These are phyloP conservation scores for Acanthamoeba rhysodes DNA, from an alignment of 208 protist genomes.

Conservation along the genomic window DNA sequence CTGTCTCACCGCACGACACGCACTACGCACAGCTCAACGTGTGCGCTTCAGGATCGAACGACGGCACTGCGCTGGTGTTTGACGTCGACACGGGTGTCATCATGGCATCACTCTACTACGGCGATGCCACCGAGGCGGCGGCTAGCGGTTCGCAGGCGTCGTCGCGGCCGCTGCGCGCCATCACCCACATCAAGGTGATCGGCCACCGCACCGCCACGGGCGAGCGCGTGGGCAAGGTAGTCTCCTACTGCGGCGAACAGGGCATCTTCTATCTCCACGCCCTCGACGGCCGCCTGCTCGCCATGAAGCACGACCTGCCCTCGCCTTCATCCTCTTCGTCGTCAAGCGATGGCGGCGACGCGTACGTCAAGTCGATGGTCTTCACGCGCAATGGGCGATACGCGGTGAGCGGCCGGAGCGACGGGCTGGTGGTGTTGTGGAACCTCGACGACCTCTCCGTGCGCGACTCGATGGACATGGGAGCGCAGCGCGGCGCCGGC, in stretches of 20 bases:
- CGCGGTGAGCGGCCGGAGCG: conserved; percentile 47
- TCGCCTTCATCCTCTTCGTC: background rate
- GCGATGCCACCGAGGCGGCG: background rate
- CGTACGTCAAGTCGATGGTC: conserved; percentile 39
- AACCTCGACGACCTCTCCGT: conserved; percentile 57
- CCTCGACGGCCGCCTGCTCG: conserved; percentile 44
- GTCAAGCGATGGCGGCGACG: background rate
- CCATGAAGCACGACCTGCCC: background rate
- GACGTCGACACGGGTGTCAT: conserved; percentile 33
- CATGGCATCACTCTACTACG: conserved; percentile 52
- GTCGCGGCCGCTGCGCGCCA: background rate
- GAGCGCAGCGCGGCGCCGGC: background rate
- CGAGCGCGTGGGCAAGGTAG: conserved; percentile 59
- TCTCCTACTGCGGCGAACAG: conserved; percentile 65
- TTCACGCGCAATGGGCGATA: conserved; percentile 28
- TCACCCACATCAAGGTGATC: conserved; percentile 70
- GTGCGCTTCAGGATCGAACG: conserved; percentile 39
- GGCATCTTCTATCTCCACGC: conserved; percentile 52
- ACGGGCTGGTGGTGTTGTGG: conserved; percentile 45
- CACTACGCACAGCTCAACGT: background rate
- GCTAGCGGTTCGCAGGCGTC: background rate
- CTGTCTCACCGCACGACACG: background rate
- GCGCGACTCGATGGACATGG: conserved; percentile 33
- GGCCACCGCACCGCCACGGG: conserved; percentile 4
- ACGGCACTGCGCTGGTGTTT: conserved; percentile 56